Evolutionary conservation across 2,329 filamentous ascomycete species (phyloP), one percentile per base, ranked within the genome.

Genomic region (Neophaeococcomyces mojaviensis): DNA sequence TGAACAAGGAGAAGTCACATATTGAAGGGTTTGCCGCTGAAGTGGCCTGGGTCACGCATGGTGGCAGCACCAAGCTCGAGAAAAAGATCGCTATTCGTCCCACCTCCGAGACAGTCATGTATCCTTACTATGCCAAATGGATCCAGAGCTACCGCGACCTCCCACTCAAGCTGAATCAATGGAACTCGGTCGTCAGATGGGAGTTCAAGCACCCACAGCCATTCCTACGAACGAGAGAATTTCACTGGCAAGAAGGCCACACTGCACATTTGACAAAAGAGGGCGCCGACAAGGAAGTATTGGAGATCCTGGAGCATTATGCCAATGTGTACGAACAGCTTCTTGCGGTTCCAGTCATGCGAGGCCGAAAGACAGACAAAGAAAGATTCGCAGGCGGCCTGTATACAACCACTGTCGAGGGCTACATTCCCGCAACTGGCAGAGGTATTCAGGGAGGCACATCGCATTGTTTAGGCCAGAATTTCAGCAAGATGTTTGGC

Each of bases 401-500:
- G 69, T 98, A 94, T 73, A 97, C 92, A 39, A 94, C 90, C 49
- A 98, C 92, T 1, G 86, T 94, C 39, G 92, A 98, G 70, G 92
- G 88, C 28, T 98, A 95, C 66, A 96, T 98, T 56, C 89, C 92
- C 30, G 82, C 88, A 51, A 97, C 94, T 54, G 92, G 92, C 19
- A 85, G 92, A 63, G 92, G 92, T 65, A 97, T 98, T 50, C 92
- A 98, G 70, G 92, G 89, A 55, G 92, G 82, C 44, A 98, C 92
- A 33, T 95, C 88, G 43, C 92, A 98, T 72, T 88, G 82, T 53
- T 76, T 98, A 7, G 92, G 92, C 44, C 92, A 98, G 70, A 96
- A 98, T 71, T 98, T 98, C 71, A 89, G 84, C 66, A 96, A 94
- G 71, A 98, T 98, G 89, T 98, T 97, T 65, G 85, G 92, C 66